Conservation (phyloP, 202 grass and related monocot genomes). For the Brachypodium distachyon region DNA sequence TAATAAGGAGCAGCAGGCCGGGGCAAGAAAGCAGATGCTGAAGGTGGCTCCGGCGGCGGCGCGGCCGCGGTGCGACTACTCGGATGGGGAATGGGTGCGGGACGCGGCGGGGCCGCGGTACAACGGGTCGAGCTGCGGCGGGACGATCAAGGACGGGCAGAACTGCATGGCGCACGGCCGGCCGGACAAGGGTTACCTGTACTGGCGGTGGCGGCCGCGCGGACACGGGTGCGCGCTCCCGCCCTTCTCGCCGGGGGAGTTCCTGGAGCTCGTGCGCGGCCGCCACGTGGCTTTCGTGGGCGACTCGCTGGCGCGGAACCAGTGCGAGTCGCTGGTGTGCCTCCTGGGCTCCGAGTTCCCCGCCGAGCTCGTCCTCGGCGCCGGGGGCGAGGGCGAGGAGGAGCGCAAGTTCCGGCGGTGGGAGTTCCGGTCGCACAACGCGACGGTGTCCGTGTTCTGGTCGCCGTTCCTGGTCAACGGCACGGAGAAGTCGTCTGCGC, state of each 20-base stretch:
- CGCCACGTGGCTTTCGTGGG: constrained; percentile 72
- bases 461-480: constrained; percentile 85
- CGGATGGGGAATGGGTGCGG: constrained; percentile 52
- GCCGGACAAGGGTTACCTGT: constrained; percentile 49
- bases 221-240: constrained; percentile 43
- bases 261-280: constrained; percentile 44
- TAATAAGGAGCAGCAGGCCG: not conserved
- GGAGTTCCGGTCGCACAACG: constrained; percentile 50
- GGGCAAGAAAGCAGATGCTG: not conserved
- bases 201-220: constrained; percentile 70
- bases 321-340: constrained; percentile 84
- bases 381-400: constrained; percentile 48
- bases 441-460: constrained; percentile 78
- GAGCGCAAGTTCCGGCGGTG: constrained; percentile 88
- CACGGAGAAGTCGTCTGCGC: constrained; percentile 49
- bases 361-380: constrained; percentile 38
- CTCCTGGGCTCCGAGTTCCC: constrained; percentile 39
- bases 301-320: constrained; percentile 80
- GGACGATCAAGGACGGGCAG: constrained; percentile 72
- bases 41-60: not conserved
- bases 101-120: constrained; percentile 31
- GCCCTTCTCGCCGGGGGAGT: constrained; percentile 39
- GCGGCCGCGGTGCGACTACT: constrained; percentile 43
- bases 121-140: constrained; percentile 65
- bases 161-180: constrained; percentile 70